phyloP scores from a whole-genome alignment of 1,139 yeast species.

The Pichia cactophila region DNA sequence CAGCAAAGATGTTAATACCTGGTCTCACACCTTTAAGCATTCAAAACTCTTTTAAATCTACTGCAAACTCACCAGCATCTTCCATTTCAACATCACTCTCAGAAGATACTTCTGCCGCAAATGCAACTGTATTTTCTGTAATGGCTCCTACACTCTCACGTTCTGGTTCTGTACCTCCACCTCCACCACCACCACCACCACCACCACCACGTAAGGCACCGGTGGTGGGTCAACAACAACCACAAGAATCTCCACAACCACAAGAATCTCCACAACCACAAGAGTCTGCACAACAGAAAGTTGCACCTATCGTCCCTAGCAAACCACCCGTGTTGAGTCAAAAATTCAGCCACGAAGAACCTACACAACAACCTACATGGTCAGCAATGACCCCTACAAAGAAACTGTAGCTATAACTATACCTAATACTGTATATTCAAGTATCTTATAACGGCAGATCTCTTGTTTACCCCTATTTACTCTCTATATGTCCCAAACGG shows the following conservation, averaged over 20 bases:
- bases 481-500: too few relatives aligned
- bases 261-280: neutral
- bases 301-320: conserved; percentile 26
- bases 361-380: conserved; percentile 4
- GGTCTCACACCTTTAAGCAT: conserved; percentile 15
- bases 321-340: conserved; percentile 22
- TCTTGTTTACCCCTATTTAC: too few relatives aligned
- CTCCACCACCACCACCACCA: conserved; percentile 27
- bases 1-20: conserved; percentile 20
- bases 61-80: neutral
- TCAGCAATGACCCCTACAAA: conserved; percentile 13
- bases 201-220: conserved; percentile 19
- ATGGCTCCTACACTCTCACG: conserved; percentile 28
- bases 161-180: conserved; percentile 17
- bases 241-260: neutral
- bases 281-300: conserved; percentile 9
- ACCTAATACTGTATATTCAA: neutral
- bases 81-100: conserved; percentile 10
- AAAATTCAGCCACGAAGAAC: neutral
- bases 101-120: neutral
- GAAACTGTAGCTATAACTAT: neutral
- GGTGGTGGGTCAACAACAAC: neutral
- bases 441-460: too few relatives aligned
- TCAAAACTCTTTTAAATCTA: conserved; percentile 12
- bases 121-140: conserved; percentile 10